Base-by-base conservation (phyloP, 2,329 filamentous ascomycete genomes). In the Podosphaera xanthii region DNA sequence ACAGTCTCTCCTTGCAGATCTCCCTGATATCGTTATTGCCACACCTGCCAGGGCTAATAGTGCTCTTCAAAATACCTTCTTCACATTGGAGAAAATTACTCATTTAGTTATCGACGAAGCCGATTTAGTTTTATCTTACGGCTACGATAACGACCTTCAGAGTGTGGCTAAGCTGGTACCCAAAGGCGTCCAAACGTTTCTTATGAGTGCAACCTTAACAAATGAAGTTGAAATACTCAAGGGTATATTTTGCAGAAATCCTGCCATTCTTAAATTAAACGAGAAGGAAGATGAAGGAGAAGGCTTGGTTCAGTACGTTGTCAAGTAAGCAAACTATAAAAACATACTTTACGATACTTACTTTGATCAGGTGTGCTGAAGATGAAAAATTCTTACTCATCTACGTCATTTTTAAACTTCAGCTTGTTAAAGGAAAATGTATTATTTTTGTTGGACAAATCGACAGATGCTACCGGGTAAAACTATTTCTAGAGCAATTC, bases 401-500 rank as follows among this genome's bases (percentile, higher is more conserved):
- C 22, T 97, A 95, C 67, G 86, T 95, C 61, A 91, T 97, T 68
- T 94, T 96, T 75, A 95, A 95, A 74, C 78, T 97, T 10, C 86
- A 92, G 69, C 75, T 97, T 58, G 84, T 98, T 68, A 94, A 91
- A 70, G 92, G 92, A 63, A 97, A 97, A 71, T 86, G 85, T 60
- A 85, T 88, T 57, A 79, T 88, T 54, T 89, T 89, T 64, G 89
- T 95, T 5, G 84, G 81, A 35, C 88, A 95, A 64, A 84, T 94
- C 59, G 90, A 96, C 71, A 74, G 84, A 63, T 94, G 86, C 66
- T 98, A 98, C 71, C 81, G 92, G 42, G 74, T 98, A 33, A 96
- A 96, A 72, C 77, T 98, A 6, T 98, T 92, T 69, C 79, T 98
- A 58, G 92, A 98, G 71, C 92, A 98, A 69, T 98, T 98, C 68